Evolutionary conservation across 371 early-diverging fungal genomes (phyloP).

Genomic region (Nosema muscidifuracis): DNA sequence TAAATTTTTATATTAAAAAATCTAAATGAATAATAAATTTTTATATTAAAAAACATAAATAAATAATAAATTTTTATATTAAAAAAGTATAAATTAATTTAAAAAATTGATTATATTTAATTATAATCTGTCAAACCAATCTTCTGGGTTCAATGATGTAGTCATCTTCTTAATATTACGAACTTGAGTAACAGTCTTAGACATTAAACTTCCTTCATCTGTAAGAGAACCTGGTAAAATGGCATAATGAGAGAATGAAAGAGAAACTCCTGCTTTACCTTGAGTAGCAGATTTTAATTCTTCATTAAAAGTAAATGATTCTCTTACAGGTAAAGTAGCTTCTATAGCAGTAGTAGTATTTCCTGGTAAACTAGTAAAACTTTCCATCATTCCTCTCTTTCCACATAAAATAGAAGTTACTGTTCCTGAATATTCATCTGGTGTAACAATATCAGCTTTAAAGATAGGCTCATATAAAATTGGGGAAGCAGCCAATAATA

Average conservation of each 20-base stretch:
- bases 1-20: conserved; percentile 41
- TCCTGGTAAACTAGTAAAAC: conserved; percentile 77
- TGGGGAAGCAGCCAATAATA: conserved; percentile 77
- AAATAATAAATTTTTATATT: no score
- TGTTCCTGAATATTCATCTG: conserved; percentile 84
- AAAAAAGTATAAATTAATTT: no score
- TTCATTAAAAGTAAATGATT: conserved; percentile 96
- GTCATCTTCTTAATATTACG: conserved; percentile 59
- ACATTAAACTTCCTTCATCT: conserved; percentile 52
- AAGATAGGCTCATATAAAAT: conserved; percentile 95
- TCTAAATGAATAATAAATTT: not conserved
- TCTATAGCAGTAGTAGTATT: conserved; percentile 83
- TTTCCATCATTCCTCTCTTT: conserved; percentile 79
- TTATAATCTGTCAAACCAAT: conserved; percentile 63
- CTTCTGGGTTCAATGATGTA: conserved; percentile 49
- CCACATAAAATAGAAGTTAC: conserved; percentile 87
- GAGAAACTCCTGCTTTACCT: conserved; percentile 71
- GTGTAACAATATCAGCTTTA: conserved; percentile 89
- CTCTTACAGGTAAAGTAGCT: conserved; percentile 92
- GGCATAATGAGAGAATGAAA: conserved; percentile 60
- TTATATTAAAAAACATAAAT: no score
- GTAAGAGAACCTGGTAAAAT: conserved; percentile 58
- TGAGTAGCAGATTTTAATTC: conserved; percentile 72
- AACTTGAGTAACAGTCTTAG: conserved; percentile 54
- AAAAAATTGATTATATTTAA: conserved; percentile 8